A percentile compares a stretch with the other conserved stretches of the same genome.
These are phyloP conservation scores for Xylaria telfairii DNA, from an alignment of 495 filamentous ascomycete genomes.

Conservation along the genomic window DNA sequence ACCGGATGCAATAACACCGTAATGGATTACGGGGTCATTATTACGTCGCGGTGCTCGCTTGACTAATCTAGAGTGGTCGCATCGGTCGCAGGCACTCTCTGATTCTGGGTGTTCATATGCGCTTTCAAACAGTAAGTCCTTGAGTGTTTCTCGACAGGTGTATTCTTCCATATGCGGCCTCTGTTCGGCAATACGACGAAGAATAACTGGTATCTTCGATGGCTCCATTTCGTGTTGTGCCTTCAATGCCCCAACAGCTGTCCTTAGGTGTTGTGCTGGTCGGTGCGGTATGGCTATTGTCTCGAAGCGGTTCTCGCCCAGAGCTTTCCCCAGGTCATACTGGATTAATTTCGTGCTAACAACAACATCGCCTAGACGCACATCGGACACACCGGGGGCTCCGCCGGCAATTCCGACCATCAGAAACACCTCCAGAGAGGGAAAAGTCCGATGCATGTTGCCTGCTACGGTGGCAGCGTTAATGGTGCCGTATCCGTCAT, in stretches of 20 bases:
- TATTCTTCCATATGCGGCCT: neutral
- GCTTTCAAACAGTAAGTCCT: conserved; percentile 4
- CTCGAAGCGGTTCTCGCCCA: conserved; percentile 34
- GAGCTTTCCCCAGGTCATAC: conserved; percentile 50
- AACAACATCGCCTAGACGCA: conserved; percentile 53
- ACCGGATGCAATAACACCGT: conserved; percentile 39
- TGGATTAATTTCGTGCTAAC: conserved; percentile 52
- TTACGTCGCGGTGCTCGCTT: neutral
- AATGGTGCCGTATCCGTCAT: conserved; percentile 31
- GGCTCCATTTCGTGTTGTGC: neutral
- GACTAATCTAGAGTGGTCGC: neutral
- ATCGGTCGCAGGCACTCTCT: neutral
- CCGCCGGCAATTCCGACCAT: conserved; percentile 56
- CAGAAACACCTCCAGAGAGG: conserved; percentile 43
- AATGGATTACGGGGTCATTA: conserved; percentile 34
- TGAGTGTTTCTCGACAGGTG: neutral
- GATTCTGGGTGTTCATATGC: neutral
- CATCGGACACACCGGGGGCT: conserved; percentile 42
- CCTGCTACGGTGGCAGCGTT: conserved; percentile 47
- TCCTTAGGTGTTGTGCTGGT: neutral
- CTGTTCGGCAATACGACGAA: neutral
- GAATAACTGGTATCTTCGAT: neutral
- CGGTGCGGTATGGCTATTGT: conserved; percentile 39
- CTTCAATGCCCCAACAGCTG: neutral
- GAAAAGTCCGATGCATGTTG: conserved; percentile 46